Evolutionary conservation across 805 yeast genomes (phyloP).

Genomic region (Ogataea polymorpha): DNA sequence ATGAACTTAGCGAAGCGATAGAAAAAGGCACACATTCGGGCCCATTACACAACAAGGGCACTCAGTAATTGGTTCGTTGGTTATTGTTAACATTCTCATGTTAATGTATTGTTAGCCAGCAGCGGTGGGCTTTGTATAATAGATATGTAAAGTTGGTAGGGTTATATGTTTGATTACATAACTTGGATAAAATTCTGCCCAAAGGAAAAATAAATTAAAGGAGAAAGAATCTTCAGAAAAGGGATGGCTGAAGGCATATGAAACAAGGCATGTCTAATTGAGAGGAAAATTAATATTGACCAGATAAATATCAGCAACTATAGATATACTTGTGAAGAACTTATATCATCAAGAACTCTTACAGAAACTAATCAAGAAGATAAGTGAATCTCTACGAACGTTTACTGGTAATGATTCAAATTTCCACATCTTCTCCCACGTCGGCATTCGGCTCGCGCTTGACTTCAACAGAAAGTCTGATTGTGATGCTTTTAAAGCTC

Average conservation of each 20-base stretch:
- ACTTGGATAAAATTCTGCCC: slow-evolving; percentile 4
- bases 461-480: no score
- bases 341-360: no score
- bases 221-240: slow-evolving; percentile 12
- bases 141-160: not conserved
- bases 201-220: slow-evolving; percentile 6
- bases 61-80: not conserved
- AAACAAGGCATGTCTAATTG: not conserved
- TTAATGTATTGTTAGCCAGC: not conserved
- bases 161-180: slow-evolving; percentile 1
- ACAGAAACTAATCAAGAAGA: no score
- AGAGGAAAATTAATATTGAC: no score
- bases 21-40: slow-evolving; percentile 5
- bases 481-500: not conserved
- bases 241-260: slow-evolving; percentile 10
- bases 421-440: no score
- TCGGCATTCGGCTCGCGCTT: no score
- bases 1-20: slow-evolving; percentile 22
- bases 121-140: not conserved
- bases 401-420: no score
- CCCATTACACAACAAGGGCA: not conserved
- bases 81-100: not conserved
- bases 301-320: no score
- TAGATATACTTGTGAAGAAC: no score
- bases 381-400: no score